Base-by-base conservation (phyloP, 2,329 filamentous ascomycete genomes). In the Diplodia sapinea region DNA sequence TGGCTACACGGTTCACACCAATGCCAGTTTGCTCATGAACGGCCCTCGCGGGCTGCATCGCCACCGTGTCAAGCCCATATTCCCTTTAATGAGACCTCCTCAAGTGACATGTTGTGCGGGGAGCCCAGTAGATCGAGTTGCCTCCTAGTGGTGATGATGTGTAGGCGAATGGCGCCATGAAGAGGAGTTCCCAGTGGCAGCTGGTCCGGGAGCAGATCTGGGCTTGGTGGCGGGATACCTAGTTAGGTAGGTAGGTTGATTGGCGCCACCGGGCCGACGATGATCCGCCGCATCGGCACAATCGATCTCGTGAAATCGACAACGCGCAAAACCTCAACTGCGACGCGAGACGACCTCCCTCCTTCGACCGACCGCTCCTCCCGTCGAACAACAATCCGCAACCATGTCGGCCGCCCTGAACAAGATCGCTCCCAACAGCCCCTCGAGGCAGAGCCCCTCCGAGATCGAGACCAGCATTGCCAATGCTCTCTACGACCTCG, bases 401-500 rank as follows among this genome's bases (percentile, higher is more conserved):
- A 66, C 52, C 51, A 56, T 57, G 79, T 76, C 79, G 74, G 86
- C 91, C 84, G 87, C 92, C 82, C 85, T 95, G 82, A 97, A 97
- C 91, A 98, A 98, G 93, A 98, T 98, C 84, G 93, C 94, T 82
- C 84, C 89, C 82, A 97, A 66, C 54, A 67, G 92, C 91, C 91
- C 94, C 77, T 97, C 94, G 85, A 89, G 93, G 88, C 88, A 91
- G 83, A 96, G 90, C 86, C 95, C 95, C 77, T 96, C 93, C 76
- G 95, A 99, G 91, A 91, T 98, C 78, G 95, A 99, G 92, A 90
- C 88, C 84, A 92, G 86, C 88, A 96, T 99, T 83, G 95, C 95
- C 82, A 91, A 90, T 85, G 95, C 95, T 86, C 92, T 99, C 75
- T 96, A 91, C 88, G 95, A 99, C 81, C 92, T 99, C 85, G 95